Conservation (phyloP, 1,284 basidiomycete genomes). For the Tetrapyrgos nigripes region DNA sequence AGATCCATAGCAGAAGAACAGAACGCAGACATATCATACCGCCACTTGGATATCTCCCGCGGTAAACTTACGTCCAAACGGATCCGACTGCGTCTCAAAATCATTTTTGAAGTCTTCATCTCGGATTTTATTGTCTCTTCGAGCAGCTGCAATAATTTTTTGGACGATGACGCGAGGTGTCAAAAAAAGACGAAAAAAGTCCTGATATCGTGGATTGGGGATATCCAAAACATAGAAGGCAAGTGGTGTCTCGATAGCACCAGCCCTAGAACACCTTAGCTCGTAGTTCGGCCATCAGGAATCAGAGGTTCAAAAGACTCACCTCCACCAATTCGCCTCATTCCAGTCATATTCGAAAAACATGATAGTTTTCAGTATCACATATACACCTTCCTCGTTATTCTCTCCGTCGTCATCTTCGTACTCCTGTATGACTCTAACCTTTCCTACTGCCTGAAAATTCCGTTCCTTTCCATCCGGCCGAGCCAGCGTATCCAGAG, state of each 20-base stretch:
- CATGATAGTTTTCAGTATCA: constrained; percentile 42
- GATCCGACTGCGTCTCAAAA: constrained; percentile 37
- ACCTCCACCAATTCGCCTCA: constrained; percentile 40
- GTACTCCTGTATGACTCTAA: constrained; percentile 34
- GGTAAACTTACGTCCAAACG: constrained; percentile 43
- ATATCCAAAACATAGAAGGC: constrained; percentile 64
- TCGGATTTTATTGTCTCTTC: constrained; percentile 29
- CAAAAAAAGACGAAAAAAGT: constrained; percentile 55
- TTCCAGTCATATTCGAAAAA: constrained; percentile 43
- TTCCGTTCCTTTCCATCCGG: constrained; percentile 17
- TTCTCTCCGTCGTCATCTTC: constrained; percentile 54
- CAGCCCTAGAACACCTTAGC: constrained; percentile 45
- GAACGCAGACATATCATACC: constrained; percentile 37
- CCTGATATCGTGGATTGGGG: constrained; percentile 53
- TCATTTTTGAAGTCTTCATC: constrained; percentile 38
- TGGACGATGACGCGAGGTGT: constrained; percentile 56
- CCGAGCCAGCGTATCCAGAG: constrained; percentile 33
- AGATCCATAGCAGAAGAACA: neutral
- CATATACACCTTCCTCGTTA: constrained; percentile 30
- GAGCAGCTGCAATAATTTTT: constrained; percentile 46
- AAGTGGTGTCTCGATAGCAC: constrained; percentile 64
- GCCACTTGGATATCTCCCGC: constrained; percentile 47
- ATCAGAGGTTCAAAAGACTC: constrained; percentile 19
- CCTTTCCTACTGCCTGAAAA: constrained; percentile 44
- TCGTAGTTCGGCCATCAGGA: constrained; percentile 3